Base-by-base conservation (phyloP, 169 alveolate species). In the Perkinsus marinus region DNA sequence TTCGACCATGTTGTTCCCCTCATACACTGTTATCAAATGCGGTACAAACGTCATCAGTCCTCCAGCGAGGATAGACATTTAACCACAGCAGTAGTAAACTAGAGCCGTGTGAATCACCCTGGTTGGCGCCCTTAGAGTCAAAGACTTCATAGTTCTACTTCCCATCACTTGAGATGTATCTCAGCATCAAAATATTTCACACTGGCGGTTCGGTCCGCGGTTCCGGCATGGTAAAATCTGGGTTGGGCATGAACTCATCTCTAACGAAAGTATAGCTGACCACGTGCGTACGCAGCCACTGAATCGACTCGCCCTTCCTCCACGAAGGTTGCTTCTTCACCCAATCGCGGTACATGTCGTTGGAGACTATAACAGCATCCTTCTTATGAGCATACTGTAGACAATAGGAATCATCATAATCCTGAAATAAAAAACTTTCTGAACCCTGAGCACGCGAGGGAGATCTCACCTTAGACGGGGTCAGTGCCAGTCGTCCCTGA, bases 321-420 rank as follows among this genome's bases (percentile, higher is more conserved):
- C 79, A 57, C 79, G 79, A 57, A 34, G 94, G 92, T 43, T 94
- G 93, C 90, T 95, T 95, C 39, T 94, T 93, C 47, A 96, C 94
- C 91, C 95, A 95, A 91, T 96, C 97, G 89, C 96, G 94, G 92
- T 92, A 96, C 92, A 95, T 93, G 93, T 96, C 97, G 94, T 96
- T 96, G 26, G 97, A 94, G 91, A 96, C 95, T 91, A 96, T 94
- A 37, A 93, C 94, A 47, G 96, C 97, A 68, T 95, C 94, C 46
- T 94, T 94, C 37, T 94, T 93, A 92, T 94, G 94, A 10, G 96
- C 97, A 94, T 95, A 95, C 92, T 95, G 94, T 90, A 96, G 94
- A 93, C 96, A 93, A 91, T 95, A 96, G 89, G 97, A 94, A 91
- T 96, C 97, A 93, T 96, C 97, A 94, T 95, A 96, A 90, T 94